These are phyloP conservation scores for Medicago arabica DNA, from an alignment of 306 rosid species.

Conservation along the genomic window DNA sequence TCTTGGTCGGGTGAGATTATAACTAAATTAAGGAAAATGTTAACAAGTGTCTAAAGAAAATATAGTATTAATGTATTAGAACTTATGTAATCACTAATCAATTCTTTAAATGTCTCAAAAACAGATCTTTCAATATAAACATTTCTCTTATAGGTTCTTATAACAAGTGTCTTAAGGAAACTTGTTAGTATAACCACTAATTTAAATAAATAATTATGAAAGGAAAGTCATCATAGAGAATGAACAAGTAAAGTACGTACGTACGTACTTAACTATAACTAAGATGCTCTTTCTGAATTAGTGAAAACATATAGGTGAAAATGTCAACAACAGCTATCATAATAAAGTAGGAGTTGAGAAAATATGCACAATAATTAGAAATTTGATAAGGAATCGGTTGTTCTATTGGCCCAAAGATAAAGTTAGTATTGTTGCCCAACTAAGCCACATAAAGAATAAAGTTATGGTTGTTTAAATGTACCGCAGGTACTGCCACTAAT, in stretches of 20 bases:
- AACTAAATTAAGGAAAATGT: no score
- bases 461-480: constrained; percentile 22
- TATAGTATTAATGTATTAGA: no score
- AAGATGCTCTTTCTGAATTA: constrained; percentile 22
- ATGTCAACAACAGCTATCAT: constrained; percentile 53
- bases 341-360: constrained; percentile 37
- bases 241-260: neutral
- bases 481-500: constrained; percentile 36
- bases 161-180: no score
- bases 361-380: constrained; percentile 48
- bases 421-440: constrained; percentile 45
- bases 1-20: no score
- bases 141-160: no score
- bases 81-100: no score
- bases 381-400: constrained; percentile 29
- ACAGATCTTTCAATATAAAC: no score
- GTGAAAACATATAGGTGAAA: constrained; percentile 14
- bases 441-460: constrained; percentile 41
- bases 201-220: neutral
- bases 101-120: no score
- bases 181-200: no score
- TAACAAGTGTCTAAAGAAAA: no score
- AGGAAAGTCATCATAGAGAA: constrained; percentile 4
- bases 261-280: neutral
- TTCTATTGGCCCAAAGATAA: constrained; percentile 39